phyloP scores from a whole-genome alignment of 176 grass and related monocot genomes.

The Oryza australiensis region DNA sequence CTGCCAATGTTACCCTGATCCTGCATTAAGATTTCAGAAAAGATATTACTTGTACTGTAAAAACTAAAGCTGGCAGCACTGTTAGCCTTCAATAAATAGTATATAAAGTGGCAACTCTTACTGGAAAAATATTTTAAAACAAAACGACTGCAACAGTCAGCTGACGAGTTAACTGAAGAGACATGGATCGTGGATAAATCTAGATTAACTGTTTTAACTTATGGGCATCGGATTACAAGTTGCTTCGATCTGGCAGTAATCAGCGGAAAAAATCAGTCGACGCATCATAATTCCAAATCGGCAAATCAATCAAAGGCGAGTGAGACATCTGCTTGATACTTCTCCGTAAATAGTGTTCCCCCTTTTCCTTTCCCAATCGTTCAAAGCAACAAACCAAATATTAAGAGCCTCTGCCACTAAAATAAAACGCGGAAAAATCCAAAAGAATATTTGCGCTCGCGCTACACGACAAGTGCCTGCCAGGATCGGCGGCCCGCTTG shows the following conservation, averaged over 20 bases:
- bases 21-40: background rate
- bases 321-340: constrained; percentile 25
- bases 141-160: background rate
- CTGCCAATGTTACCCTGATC: background rate
- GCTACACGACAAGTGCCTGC: constrained; percentile 53
- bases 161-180: background rate
- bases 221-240: background rate
- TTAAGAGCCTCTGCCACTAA: background rate
- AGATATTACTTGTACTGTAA: too few relatives aligned
- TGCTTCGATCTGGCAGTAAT: background rate
- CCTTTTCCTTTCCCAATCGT: background rate
- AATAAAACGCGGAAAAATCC: background rate
- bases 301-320: constrained; percentile 34
- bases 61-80: too few relatives aligned
- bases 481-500: constrained; percentile 32
- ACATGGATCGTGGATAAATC: background rate
- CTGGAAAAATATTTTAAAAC: background rate
- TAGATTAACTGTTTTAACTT: too few relatives aligned
- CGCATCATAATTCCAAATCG: background rate
- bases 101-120: background rate
- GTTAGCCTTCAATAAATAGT: too few relatives aligned
- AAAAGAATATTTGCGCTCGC: constrained; percentile 30
- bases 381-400: background rate
- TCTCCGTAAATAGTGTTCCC: background rate
- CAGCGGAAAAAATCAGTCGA: background rate